Base-by-base conservation (phyloP, 495 filamentous ascomycete genomes). In the Acidomyces sp. region DNA sequence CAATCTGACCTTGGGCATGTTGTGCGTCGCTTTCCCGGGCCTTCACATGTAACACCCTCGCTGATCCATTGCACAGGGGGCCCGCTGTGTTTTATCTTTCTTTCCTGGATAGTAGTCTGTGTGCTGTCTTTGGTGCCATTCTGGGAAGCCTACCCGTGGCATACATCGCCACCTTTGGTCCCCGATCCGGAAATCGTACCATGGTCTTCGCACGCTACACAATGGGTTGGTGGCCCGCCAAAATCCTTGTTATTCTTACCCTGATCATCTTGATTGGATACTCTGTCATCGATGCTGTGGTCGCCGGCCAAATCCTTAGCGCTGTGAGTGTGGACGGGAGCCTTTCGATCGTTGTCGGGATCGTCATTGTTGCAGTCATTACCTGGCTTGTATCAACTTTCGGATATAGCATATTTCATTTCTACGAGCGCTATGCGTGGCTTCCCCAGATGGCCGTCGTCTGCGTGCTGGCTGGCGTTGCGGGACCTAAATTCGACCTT, bases 181-280 rank as follows among this genome's bases (percentile, higher is more conserved):
- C 82, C 3, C 54, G 67, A 22, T 77, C 72, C 34, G 82, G 82
- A 4, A 78, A 81, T 53, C 62, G 82, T 11, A 83, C 80, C 43
- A 66, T 82, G 74, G 72, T 80, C 7, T 74, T 83, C 44, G 67
- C 75, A 13, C 68, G 80, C 11, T 86, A 77, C 59, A 70, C 73
- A 18, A 84, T 85, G 71, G 82, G 81, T 22, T 85, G 79, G 74
- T 85, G 77, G 75, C 81, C 82, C 1, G 74, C 71, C 49, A 85
- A 84, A 58, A 57, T 85, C 6, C 68, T 82, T 25, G 78, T 81
- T 11, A 41, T 83, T 13, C 61, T 87, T 38, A 82, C 85, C 46
- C 59, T 85, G 12, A 70, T 85, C 28, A 67, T 82, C 38, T 69
- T 83, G 57, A 61, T 83, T 18, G 81, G 81, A 9, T 87, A 85